A percentile compares a stretch with the other conserved stretches of the same genome.
Conservation (phyloP, 2,329 filamentous ascomycete genomes). For the Beauveria australis region DNA sequence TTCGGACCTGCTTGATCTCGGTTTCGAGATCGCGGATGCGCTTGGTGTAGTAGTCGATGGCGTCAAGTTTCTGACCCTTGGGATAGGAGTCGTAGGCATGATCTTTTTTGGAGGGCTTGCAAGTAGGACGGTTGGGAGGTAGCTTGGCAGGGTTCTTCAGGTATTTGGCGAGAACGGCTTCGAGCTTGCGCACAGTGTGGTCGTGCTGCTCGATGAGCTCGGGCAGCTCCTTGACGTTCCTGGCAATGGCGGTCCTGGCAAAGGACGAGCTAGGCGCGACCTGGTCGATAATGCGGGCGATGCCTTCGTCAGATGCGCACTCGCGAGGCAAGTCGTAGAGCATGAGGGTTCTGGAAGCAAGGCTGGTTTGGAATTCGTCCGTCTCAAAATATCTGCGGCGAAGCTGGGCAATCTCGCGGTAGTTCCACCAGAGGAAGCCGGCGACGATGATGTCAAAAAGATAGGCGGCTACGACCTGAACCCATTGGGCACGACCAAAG, state of each 20-base stretch:
- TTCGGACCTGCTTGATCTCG: constrained; percentile 75
- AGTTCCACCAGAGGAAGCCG: constrained; percentile 86
- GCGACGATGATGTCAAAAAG: constrained; percentile 67
- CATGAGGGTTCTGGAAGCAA: constrained; percentile 69
- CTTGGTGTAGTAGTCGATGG: constrained; percentile 85
- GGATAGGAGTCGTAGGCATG: constrained; percentile 55
- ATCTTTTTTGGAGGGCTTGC: constrained; percentile 74
- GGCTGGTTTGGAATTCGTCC: constrained; percentile 76
- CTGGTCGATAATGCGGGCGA: constrained; percentile 73
- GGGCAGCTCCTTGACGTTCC: constrained; percentile 87
- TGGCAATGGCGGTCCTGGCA: constrained; percentile 72
- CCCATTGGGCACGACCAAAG: constrained; percentile 47
- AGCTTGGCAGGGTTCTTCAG: constrained; percentile 78
- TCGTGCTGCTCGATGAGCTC: constrained; percentile 79
- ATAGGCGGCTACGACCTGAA: constrained; percentile 50
- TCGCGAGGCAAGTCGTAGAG: constrained; percentile 75
- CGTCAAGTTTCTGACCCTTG: constrained; percentile 71
- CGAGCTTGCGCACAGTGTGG: constrained; percentile 69
- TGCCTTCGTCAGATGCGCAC: constrained; percentile 75
- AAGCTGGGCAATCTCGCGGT: constrained; percentile 61
- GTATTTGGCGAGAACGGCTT: constrained; percentile 79
- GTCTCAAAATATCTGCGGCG: constrained; percentile 76
- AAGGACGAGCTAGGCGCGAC: constrained; percentile 71
- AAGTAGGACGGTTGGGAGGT: constrained; percentile 67
- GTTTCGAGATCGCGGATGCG: constrained; percentile 76